Evolutionary conservation across 495 filamentous ascomycete species (phyloP), one percentile per base, ranked within the genome.

Genomic region (Neurospora intermedia): DNA sequence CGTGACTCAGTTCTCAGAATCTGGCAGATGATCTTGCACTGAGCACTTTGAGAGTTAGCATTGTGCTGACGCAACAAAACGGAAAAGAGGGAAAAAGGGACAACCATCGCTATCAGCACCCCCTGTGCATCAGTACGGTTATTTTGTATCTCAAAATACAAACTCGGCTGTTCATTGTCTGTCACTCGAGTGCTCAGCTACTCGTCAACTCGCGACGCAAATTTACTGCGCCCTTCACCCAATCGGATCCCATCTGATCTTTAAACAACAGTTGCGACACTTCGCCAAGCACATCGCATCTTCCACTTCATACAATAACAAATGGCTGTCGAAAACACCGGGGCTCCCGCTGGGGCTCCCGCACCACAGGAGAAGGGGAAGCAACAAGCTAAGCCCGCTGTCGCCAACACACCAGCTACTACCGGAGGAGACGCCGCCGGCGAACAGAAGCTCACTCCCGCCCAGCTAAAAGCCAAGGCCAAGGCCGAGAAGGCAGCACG

Each of bases 401-500:
- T 72, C 18, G 69, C 71, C 43, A 72, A 70, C 2, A 66, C 74
- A 8, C 48, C 74, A 16, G 48, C 71, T 40, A 66, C 71, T 40
- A n/a, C 75, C 11, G 35, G 43, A 69, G 70, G 43, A 39, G 46
- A 40, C 10, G 35, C 74, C 0, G 70, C 75, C 31, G 74, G 69
- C 62, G 15, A 75, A 48, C 74, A 80, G 70, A 81, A 93, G 72
- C 84, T 89, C 70, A 89, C 89, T 1, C 84, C 85, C 13, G 90
- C 89, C 8, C 91, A 94, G 78, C 76, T 93, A 77, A 96, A 95
- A 78, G 91, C 91, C 70, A 87, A 88, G 80, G 88, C 89, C 70
- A 93, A 95, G 79, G 92, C 89, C 13, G 92, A 96, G 76, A 94
- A 94, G 79, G 87, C 88, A 69, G 91, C 91, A 41, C 86, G 90